phyloP scores from a whole-genome alignment of 176 grass and related monocot genomes.

The Leersia perrieri region DNA sequence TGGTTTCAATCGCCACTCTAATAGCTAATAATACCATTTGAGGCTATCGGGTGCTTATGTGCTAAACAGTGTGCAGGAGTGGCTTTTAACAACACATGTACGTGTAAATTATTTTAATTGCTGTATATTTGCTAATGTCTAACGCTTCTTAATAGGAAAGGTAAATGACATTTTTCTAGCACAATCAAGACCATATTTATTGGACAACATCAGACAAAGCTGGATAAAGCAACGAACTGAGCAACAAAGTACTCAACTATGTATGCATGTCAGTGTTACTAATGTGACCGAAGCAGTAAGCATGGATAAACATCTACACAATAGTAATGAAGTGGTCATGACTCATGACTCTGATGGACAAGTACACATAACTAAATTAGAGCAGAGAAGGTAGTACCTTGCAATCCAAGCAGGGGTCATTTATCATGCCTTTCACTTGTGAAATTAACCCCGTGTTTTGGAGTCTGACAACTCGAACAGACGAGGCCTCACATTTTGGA shows the following conservation, averaged over 20 bases:
- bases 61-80: neutral
- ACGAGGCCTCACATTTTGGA: slow-evolving; percentile 48
- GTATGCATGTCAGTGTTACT: too few species aligned
- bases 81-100: neutral
- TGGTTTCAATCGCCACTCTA: slow-evolving; percentile 1
- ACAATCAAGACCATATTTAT: neutral
- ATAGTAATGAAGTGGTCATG: neutral
- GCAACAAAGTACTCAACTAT: neutral
- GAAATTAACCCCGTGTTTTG: slow-evolving; percentile 71
- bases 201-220: neutral
- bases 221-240: neutral
- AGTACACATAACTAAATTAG: neutral
- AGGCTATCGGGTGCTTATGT: neutral
- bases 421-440: slow-evolving; percentile 85
- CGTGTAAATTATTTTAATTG: neutral
- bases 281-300: slow-evolving; percentile 1
- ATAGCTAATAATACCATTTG: neutral
- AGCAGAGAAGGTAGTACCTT: slow-evolving; percentile 51
- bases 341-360: neutral
- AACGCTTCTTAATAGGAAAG: neutral
- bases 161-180: neutral
- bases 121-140: neutral
- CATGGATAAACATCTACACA: slow-evolving; percentile 22
- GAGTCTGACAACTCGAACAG: slow-evolving; percentile 55
- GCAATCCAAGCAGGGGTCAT: slow-evolving; percentile 92